Evolutionary conservation across 2,329 filamentous ascomycete species (phyloP).

Genomic region (Aspergillus sp.): DNA sequence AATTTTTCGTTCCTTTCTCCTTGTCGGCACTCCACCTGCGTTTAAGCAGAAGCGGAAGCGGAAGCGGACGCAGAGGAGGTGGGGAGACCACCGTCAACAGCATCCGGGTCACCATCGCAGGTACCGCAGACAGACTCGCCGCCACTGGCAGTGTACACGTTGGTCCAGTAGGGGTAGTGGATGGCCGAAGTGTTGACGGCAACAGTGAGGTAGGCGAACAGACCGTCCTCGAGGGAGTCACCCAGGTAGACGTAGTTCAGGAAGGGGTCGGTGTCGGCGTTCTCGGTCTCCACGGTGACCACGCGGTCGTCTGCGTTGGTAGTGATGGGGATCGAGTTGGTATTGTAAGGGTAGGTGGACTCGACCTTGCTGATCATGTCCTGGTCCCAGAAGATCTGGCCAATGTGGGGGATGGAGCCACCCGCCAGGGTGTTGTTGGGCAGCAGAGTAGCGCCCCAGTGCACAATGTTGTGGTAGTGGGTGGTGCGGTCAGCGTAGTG

Average conservation of each 20-base stretch:
- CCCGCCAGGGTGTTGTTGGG: slow-evolving; percentile 44
- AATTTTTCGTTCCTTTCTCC: too few relatives aligned
- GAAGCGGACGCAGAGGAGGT: not conserved
- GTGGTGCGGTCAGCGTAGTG: slow-evolving; percentile 44
- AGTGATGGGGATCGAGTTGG: slow-evolving; percentile 19
- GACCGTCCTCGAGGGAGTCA: slow-evolving; percentile 14
- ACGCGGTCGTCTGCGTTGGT: slow-evolving; percentile 18
- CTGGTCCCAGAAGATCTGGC: slow-evolving; percentile 64
- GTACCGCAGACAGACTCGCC: slow-evolving; percentile 1
- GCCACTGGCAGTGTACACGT: not conserved
- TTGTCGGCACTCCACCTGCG: fast-evolving
- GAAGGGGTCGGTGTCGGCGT: slow-evolving; percentile 17
- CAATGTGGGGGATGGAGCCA: slow-evolving; percentile 58
- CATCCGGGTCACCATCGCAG: not conserved
- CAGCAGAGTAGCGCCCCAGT: slow-evolving; percentile 32
- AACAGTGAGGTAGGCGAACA: slow-evolving; percentile 18
- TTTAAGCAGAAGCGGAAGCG: not conserved
- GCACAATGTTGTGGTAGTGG: slow-evolving; percentile 35
- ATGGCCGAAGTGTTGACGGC: slow-evolving; percentile 16
- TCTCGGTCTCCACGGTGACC: slow-evolving; percentile 15
- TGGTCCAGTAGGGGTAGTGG: slow-evolving; percentile 12
- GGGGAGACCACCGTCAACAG: not conserved
- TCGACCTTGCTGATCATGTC: slow-evolving; percentile 54
- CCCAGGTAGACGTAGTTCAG: slow-evolving; percentile 20
- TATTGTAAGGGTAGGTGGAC: slow-evolving; percentile 39